Conservation (phyloP, 2,329 filamentous ascomycete genomes). For the Hypoxylon sp. region DNA sequence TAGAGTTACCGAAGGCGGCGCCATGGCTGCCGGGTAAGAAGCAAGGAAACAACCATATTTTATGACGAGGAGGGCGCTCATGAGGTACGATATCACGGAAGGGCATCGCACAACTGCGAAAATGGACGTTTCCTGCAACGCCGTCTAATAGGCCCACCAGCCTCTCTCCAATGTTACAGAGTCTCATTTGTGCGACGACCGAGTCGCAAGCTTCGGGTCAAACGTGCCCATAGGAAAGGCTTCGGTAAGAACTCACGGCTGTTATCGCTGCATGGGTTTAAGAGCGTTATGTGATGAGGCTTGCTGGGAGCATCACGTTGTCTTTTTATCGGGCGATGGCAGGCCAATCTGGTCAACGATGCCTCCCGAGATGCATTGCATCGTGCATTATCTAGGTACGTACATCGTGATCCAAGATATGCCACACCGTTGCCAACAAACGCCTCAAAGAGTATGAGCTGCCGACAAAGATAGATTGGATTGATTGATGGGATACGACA, state of each 20-base stretch:
- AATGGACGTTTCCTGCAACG: constrained; percentile 40
- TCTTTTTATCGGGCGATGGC: constrained; percentile 27
- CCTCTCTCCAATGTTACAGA: constrained; percentile 39
- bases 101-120: constrained; percentile 40
- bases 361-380: constrained; percentile 28
- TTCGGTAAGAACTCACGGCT: constrained; percentile 19
- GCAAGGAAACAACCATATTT: constrained; percentile 22
- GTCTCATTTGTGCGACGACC: constrained; percentile 36
- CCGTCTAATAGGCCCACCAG: constrained; percentile 40
- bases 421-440: background rate
- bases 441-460: background rate
- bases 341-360: constrained; percentile 28
- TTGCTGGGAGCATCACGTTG: constrained; percentile 5
- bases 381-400: constrained; percentile 19
- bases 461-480: background rate
- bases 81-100: constrained; percentile 30
- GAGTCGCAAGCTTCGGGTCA: constrained; percentile 24
- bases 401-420: background rate
- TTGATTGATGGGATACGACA: background rate
- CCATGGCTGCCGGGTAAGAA: constrained; percentile 7
- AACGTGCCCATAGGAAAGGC: constrained; percentile 14
- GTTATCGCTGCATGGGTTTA: constrained; percentile 17
- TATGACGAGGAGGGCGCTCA: constrained; percentile 29
- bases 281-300: constrained; percentile 10
- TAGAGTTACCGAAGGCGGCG: background rate